Evolutionary conservation across 2,329 filamentous ascomycete species (phyloP).

Genomic region (Capronia coronata): DNA sequence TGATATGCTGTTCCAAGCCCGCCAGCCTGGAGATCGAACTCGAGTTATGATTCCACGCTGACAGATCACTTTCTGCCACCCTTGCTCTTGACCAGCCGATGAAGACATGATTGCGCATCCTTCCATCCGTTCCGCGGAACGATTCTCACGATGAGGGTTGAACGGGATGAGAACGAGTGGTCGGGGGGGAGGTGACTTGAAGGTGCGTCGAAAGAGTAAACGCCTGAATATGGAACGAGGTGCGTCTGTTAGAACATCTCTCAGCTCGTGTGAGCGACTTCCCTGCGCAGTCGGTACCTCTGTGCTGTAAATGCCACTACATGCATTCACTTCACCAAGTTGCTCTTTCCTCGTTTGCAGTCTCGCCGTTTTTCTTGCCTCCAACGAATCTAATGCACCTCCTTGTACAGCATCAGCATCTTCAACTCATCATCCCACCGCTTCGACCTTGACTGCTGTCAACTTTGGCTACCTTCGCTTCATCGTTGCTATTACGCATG

Average conservation of each 20-base stretch:
- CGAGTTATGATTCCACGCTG: constrained; percentile 5
- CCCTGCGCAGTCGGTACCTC: too few relatives aligned
- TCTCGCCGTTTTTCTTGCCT: not conserved
- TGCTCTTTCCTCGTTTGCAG: not conserved
- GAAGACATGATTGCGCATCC: too few relatives aligned
- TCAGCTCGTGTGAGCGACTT: too few relatives aligned
- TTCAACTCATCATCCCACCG: not conserved
- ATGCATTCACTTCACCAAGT: not conserved
- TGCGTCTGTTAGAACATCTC: too few relatives aligned
- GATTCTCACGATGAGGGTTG: too few relatives aligned
- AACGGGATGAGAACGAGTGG: too few relatives aligned
- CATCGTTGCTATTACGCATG: not conserved
- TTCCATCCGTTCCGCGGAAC: too few relatives aligned
- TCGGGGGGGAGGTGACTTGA: too few relatives aligned
- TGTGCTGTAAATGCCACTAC: not conserved
- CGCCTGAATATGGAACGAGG: too few relatives aligned
- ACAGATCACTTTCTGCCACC: not conserved
- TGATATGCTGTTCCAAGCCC: constrained; percentile 24
- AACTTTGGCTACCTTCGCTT: constrained; percentile 1
- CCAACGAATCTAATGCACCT: not conserved
- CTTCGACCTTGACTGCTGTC: not conserved
- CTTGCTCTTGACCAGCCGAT: too few relatives aligned
- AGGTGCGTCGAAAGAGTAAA: too few relatives aligned
- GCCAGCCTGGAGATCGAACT: constrained; percentile 23
- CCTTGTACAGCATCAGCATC: not conserved